phyloP scores from a whole-genome alignment of 257 asterid genomes.

The Avicennia marina region DNA sequence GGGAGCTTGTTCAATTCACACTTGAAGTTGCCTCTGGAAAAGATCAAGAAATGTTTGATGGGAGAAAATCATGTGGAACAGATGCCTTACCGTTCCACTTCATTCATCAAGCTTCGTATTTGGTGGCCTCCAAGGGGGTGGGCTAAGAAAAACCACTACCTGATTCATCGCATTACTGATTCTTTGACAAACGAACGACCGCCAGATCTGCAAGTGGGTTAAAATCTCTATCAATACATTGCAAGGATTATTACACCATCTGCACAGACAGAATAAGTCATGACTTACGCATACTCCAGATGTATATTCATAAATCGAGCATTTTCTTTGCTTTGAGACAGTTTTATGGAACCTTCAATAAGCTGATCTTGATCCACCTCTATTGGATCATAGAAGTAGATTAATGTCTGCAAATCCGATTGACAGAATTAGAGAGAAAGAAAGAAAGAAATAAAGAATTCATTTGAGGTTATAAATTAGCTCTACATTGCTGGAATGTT shows the following conservation, averaged over 20 bases:
- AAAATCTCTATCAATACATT: neutral
- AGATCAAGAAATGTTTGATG: constrained; percentile 3
- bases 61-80: neutral
- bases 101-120: neutral
- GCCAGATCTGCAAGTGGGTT: constrained; percentile 52
- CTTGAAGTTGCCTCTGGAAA: constrained; percentile 6
- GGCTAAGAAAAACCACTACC: neutral
- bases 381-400: constrained; percentile 80
- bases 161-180: constrained; percentile 69
- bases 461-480: neutral
- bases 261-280: no score
- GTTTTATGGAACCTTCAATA: constrained; percentile 72
- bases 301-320: constrained; percentile 84
- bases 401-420: constrained; percentile 49
- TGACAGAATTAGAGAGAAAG: no score
- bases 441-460: neutral
- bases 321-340: constrained; percentile 85
- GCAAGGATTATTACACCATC: no score
- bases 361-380: constrained; percentile 92
- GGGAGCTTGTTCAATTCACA: constrained; percentile 1
- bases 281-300: constrained; percentile 71
- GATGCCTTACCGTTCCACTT: neutral
- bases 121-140: neutral
- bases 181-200: constrained; percentile 79
- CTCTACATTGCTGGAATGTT: neutral